phyloP scores from a whole-genome alignment of 768 basidiomycete species.

The Phylloporus scabripes region DNA sequence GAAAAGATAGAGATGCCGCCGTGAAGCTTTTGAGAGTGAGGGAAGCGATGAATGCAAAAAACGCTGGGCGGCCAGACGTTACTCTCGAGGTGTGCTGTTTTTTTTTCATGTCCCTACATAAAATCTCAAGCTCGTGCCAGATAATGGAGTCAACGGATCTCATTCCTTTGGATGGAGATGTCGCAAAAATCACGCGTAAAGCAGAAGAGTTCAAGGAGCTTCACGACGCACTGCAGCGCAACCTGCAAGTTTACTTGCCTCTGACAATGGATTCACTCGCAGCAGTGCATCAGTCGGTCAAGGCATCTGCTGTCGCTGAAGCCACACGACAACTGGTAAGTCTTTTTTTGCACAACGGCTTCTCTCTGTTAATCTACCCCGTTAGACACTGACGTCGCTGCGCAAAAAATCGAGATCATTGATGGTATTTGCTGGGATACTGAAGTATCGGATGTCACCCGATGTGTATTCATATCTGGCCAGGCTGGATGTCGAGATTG shows the following conservation, averaged over 20 bases:
- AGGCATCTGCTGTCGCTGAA: slow-evolving; percentile 66
- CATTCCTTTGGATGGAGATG: slow-evolving; percentile 81
- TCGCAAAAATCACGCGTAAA: slow-evolving; percentile 75
- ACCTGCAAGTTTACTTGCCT: slow-evolving; percentile 81
- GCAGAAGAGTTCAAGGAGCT: slow-evolving; percentile 87
- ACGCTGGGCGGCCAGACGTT: slow-evolving; percentile 62
- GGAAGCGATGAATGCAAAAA: slow-evolving; percentile 74
- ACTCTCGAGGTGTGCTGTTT: slow-evolving; percentile 67
- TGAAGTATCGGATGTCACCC: slow-evolving; percentile 85
- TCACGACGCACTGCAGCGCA: slow-evolving; percentile 83
- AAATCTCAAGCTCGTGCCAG: slow-evolving; percentile 33
- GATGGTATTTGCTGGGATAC: slow-evolving; percentile 83
- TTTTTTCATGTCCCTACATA: background rate
- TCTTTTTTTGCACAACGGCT: slow-evolving; percentile 9
- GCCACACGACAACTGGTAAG: slow-evolving; percentile 71
- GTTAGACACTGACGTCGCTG: slow-evolving; percentile 54
- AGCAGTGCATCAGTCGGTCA: slow-evolving; percentile 71
- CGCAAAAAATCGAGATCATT: slow-evolving; percentile 79
- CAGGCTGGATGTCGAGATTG: slow-evolving; percentile 80
- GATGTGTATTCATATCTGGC: slow-evolving; percentile 89
- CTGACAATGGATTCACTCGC: slow-evolving; percentile 92
- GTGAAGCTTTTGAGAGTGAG: slow-evolving; percentile 72
- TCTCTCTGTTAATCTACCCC: slow-evolving; percentile 24
- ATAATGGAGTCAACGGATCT: slow-evolving; percentile 84
- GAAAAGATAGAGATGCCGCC: slow-evolving; percentile 68